These are phyloP conservation scores for Microbotryomycetes sp. DNA, from an alignment of 1,284 basidiomycete genomes.

Conservation along the genomic window DNA sequence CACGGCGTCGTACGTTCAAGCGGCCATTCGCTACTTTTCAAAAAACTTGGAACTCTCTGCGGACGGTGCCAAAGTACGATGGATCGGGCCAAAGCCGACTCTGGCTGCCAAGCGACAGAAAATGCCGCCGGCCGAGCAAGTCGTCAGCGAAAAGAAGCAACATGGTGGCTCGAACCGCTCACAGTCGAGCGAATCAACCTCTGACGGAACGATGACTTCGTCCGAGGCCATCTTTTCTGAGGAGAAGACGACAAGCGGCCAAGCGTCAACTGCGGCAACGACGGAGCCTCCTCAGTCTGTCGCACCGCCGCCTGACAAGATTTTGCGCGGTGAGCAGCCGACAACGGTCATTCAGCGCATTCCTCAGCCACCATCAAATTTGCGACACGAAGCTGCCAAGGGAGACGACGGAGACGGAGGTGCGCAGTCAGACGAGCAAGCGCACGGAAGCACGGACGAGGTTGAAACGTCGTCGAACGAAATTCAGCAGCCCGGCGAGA, in stretches of 20 bases:
- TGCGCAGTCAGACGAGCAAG: background rate
- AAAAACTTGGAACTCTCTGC: conserved; percentile 17
- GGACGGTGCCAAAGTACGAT: conserved; percentile 20
- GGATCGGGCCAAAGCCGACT: conserved; percentile 5
- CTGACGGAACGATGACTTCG: background rate
- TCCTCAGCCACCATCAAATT: background rate
- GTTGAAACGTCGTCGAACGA: background rate
- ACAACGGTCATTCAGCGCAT: background rate
- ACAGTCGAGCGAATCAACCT: background rate
- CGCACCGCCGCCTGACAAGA: background rate
- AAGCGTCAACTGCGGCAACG: background rate
- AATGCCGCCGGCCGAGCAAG: background rate
- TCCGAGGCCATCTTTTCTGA: background rate
- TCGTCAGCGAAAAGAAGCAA: background rate
- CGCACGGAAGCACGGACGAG: background rate
- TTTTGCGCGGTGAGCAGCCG: background rate
- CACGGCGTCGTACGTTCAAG: conserved; percentile 24
- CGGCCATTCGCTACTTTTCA: conserved; percentile 18
- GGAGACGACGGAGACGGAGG: background rate
- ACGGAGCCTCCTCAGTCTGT: background rate
- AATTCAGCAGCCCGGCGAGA: background rate
- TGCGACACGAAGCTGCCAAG: background rate
- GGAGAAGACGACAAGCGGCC: background rate
- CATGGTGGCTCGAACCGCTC: background rate
- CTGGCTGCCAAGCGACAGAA: background rate